Base-by-base conservation (phyloP, 371 early-diverging fungal genomes). In the Dichotomocladium elegans region DNA sequence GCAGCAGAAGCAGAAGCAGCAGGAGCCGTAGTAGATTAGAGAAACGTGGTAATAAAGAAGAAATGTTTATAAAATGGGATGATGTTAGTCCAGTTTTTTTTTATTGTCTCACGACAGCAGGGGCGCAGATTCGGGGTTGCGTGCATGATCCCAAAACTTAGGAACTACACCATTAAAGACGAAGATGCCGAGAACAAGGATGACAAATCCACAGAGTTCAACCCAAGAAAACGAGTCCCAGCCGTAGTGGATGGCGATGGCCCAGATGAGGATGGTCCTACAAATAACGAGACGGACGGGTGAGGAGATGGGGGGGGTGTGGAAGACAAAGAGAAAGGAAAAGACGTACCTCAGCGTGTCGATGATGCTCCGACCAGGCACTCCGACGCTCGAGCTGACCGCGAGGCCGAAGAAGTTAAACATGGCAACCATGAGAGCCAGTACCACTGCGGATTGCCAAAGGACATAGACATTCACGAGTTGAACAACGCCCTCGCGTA, bases 321-420 rank as follows among this genome's bases (percentile, higher is more conserved):
- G n/a, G n/a, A n/a, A n/a, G n/a, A n/a, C n/a, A n/a, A n/a, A n/a
- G n/a, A n/a, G n/a, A n/a, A n/a, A n/a, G n/a, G n/a, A 31, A 22
- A 14, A 9, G 15, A 4, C 15, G 48, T 68, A 74, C 74, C 74
- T 70, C 14, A 66, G 51, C 21, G 66, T 52, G 55, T 74, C 74
- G 49, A 74, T 60, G 42, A 66, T 59, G 30, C 74, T 70, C 12
- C 71, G 53, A 17, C 74, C 74, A 17, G 71, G 66, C n/a, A 68
- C 61, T 29, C 71, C 74, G 24, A 74, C 61, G 4, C 56, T 35
- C 0, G 74, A 55, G 41, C 71, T 68, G 3, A 74, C 66, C 4
- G 69, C 67, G 45, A 74, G 59, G 3, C 74, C 71, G 44, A 74
- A 70, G 37, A 74, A 70, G 53, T 74, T 74, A 53, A 74, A 74